phyloP scores from a whole-genome alignment of 2,329 filamentous ascomycete genomes.

The Chaetoscypha palmicola region DNA sequence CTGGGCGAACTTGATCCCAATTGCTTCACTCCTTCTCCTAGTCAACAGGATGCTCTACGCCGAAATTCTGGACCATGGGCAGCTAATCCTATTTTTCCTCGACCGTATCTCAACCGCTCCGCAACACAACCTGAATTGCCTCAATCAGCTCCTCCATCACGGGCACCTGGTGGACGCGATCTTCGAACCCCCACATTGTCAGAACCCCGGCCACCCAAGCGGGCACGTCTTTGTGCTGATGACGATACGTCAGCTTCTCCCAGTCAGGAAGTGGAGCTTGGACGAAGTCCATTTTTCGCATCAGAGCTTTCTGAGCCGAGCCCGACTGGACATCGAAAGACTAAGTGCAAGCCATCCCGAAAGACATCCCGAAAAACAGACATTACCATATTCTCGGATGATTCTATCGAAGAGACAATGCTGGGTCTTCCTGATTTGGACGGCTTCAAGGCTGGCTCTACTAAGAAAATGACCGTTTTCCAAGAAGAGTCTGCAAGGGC shows the following conservation, averaged over 20 bases:
- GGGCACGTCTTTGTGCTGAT: conserved; percentile 45
- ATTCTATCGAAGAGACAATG: conserved; percentile 44
- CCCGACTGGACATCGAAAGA: conserved; percentile 32
- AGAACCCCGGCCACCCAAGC: conserved; percentile 41
- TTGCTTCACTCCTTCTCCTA: conserved; percentile 58
- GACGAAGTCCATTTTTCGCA: conserved; percentile 43
- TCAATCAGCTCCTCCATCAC: conserved; percentile 30
- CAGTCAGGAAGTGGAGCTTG: conserved; percentile 28
- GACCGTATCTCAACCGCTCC: conserved; percentile 23
- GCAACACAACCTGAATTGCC: conserved; percentile 27
- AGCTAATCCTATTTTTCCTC: conserved; percentile 40
- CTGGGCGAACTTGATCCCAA: conserved; percentile 63
- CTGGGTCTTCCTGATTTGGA: conserved; percentile 35
- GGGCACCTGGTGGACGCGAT: conserved; percentile 36
- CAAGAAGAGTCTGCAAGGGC: conserved; percentile 9
- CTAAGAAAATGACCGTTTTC: conserved; percentile 23
- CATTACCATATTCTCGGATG: conserved; percentile 46
- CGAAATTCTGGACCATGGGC: conserved; percentile 49
- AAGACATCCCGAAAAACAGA: conserved; percentile 37
- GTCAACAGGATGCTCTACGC: conserved; percentile 52
- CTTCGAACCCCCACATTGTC: conserved; percentile 34
- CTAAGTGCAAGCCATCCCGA: conserved; percentile 21
- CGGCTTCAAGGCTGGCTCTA: conserved; percentile 12
- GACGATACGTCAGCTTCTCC: conserved; percentile 30
- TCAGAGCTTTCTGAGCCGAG: conserved; percentile 30